Percentiles rank a stretch among this genome's conserved stretches.
Conservation (phyloP, 345 rosid species). For the Heritiera littoralis region DNA sequence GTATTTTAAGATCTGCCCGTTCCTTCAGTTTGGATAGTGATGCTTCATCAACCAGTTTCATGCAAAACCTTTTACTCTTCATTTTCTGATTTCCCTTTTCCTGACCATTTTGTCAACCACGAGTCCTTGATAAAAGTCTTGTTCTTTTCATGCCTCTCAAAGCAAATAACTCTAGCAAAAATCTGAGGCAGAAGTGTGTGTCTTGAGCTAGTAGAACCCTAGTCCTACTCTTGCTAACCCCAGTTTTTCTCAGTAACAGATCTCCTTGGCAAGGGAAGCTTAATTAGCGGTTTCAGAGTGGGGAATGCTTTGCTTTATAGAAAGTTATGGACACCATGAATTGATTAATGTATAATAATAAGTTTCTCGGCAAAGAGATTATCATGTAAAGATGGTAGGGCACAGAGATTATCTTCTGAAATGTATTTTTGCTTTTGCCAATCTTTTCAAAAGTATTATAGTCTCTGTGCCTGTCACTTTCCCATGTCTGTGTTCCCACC, state of each 20-base stretch:
- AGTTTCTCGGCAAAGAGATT: constrained; percentile 41
- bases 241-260: constrained; percentile 3
- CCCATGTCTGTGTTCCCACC: constrained; percentile 38
- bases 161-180: background rate
- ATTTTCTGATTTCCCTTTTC: background rate
- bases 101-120: background rate
- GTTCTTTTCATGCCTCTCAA: background rate
- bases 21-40: constrained; percentile 22
- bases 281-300: constrained; percentile 11
- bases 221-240: background rate
- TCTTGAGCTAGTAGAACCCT: background rate
- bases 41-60: constrained; percentile 31
- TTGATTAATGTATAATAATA: constrained; percentile 47
- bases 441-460: constrained; percentile 37
- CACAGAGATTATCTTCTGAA: constrained; percentile 48
- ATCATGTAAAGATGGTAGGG: constrained; percentile 57
- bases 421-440: constrained; percentile 34
- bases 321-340: constrained; percentile 40
- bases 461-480: constrained; percentile 32
- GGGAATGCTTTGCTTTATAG: constrained; percentile 34
- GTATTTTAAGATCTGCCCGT: constrained; percentile 3
- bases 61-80: constrained; percentile 10
- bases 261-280: background rate
- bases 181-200: background rate
- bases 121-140: background rate